Base-by-base conservation (phyloP, 805 yeast species). In the Candida maris region DNA sequence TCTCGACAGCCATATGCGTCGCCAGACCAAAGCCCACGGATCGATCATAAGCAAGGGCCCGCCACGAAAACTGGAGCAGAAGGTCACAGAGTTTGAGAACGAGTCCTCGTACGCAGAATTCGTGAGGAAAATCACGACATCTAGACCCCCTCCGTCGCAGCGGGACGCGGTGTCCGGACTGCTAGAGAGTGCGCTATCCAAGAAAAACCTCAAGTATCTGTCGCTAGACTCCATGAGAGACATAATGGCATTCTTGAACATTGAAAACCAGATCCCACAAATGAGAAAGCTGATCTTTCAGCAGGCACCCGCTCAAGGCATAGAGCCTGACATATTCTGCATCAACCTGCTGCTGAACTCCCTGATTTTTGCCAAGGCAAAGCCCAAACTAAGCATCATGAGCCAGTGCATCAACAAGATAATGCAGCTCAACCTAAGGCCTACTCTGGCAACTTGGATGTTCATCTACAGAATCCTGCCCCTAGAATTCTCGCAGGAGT, bases 381-480 rank as follows among this genome's bases (percentile, higher is more conserved):
- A 6, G 8, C 6, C 5, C 9, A 32, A 16, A 22, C 23, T 20
- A 15, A 6, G 12, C 7, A 5, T 7, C 14, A 16, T 35, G 21
- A 29, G 9, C 7, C 10, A 14, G 6, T 21, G 28, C 14, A 27
- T 44, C 8, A 36, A 41, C 19, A 26, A 36, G 29, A 30, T 44
- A 9, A 34, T 41, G 10, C 27, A 33, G 12, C 29, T 25, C 16
- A 37, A 39, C 14, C 32, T 45, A 15, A 30, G 23, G 2, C 49
- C 49, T 17, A 45, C 45, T 3, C 23, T 42, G 20, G 34, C 41
- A 3, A 39, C 49, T 4, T 45, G 46, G 49, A 26, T 39, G 14
- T 19, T 26, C 14, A 15, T 45, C 4, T 29, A 34, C 23, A 28
- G 26, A n/a, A 6, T 33, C 29, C 34, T 37, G 9, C 44, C 49